Base-by-base conservation (phyloP, 768 basidiomycete genomes). In the Tulasnella sp. region DNA sequence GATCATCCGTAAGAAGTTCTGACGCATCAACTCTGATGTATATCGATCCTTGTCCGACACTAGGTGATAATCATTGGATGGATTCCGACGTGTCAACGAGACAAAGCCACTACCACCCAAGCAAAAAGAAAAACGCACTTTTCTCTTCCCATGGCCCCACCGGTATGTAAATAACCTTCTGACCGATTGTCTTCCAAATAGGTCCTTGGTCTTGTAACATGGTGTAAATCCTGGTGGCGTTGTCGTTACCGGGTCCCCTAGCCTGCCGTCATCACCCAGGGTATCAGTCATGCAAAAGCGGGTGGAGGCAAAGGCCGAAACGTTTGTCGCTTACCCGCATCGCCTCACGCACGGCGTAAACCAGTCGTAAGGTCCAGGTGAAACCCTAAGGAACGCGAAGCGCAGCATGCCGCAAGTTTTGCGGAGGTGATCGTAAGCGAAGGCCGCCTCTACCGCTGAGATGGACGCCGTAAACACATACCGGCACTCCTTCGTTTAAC, bases 131-230 rank as follows among this genome's bases (percentile, higher is more conserved):
- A 9, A 29, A 45, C 71, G 39, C 40, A 75, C 74, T 64, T n/a
- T 64, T 42, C 22, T 75, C 74, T 17, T 75, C 74, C 74, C 74
- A 75, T 69, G 74, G 49, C n/a, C 74, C 74, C 29, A 75, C 37
- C 22, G 74, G 54, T 6, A 75, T 67, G 54, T 70, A 75, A 38
- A 75, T 39, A 17, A 22, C 15, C 67, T 75, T 68, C 3, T 75
- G 22, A 42, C 74, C 74, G 7, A 34, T 22, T n/a, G 42, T 42
- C 72, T 42, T 49, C 42, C 72, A 39, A 54, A 49, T 49, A 54
- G 42, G 39, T 52, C 72, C 40, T 42, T 49, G 49, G 22, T 42
- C 37, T 22, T 39, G 38, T 25, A 71, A 31, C 11, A 38, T 37
- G 25, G 38, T 40, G n/a, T 38, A 42, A n/a, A 71, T 71, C 22